Evolutionary conservation across 306 rosid genomes (phyloP).

Genomic region (Malus fusca): DNA sequence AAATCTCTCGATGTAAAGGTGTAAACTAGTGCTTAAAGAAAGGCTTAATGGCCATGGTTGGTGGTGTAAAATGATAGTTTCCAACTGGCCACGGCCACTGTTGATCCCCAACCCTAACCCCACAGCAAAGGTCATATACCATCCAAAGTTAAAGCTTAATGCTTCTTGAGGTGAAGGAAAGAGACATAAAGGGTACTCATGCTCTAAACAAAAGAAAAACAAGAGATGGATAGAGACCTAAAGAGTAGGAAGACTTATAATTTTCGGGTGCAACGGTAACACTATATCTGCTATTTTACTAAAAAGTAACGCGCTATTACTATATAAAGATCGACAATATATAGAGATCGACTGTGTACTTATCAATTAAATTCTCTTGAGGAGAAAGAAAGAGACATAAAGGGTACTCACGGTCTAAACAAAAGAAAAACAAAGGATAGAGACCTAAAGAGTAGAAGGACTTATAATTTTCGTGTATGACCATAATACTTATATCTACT

Average conservation of each 20-base stretch:
- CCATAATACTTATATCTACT: too few species aligned
- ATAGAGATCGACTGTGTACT: too few species aligned
- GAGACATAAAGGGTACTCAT: slow-evolving; percentile 6
- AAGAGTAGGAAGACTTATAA: too few species aligned
- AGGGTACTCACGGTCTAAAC: not conserved
- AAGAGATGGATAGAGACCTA: too few species aligned
- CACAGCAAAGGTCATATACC: slow-evolving; percentile 8
- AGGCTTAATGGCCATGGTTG: slow-evolving; percentile 6
- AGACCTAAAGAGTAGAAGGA: too few species aligned
- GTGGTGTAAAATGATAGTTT: slow-evolving; percentile 19
- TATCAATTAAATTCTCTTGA: not conserved
- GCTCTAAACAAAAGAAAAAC: too few species aligned
- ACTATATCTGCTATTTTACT: too few species aligned
- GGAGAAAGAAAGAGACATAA: slow-evolving; percentile 20
- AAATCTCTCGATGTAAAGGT: not conserved
- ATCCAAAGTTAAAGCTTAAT: slow-evolving; percentile 21
- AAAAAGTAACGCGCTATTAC: too few species aligned
- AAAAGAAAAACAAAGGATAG: too few species aligned
- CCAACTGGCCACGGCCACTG: not conserved
- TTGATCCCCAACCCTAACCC: not conserved
- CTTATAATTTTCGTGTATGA: too few species aligned
- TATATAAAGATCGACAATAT: too few species aligned
- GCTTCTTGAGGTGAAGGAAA: slow-evolving; percentile 16
- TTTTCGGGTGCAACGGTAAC: too few species aligned
- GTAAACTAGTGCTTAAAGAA: not conserved